Evolutionary conservation across 495 filamentous ascomycete genomes (phyloP), one percentile per base, ranked within the genome.

Genomic region (Letharia columbiana): DNA sequence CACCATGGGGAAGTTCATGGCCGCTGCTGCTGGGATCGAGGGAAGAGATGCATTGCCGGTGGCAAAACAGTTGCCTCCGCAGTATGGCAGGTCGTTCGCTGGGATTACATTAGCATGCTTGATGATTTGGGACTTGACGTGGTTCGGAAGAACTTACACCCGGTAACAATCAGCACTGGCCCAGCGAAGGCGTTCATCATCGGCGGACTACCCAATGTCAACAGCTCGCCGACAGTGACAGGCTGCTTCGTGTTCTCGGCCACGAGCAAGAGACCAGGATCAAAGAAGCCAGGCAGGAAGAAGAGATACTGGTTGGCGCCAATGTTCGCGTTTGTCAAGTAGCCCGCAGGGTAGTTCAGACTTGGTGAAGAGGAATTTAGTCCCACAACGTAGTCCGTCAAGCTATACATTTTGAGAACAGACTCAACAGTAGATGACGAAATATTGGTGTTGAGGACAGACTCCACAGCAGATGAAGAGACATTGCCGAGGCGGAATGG

Each of bases 11-110:
- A 85, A 85, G 11, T 65, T 67, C 31, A 66, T 69, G n/a, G 56
- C 64, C 12, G 69, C 72, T 41, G 71, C 60, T 11, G 78, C 77
- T 15, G 79, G 76, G 60, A 86, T 77, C 10, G 78, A 78, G 2
- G 72, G 56, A 13, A 71, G 33, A 10, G 68, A 65, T 7, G 73
- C 69, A 42, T 70, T 64, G 6, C 74, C 73, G 8, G 79, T 79
- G 9, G 72, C 70, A 0, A 71, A 56, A 67, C 83, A 85, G 63
- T 84, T 76, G 23, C 83, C 80, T 8, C 81, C 83, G 66, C 83
- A 86, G 67, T 79, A 84, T 1, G 77, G 75, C 5, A 78, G 40
- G 67, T 85, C 83, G 37, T 80, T 70, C 13, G 75, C 75, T 81
- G 61, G 12, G 4, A 23, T 44, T 0, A n/a, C 1, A 4, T 68